Evolutionary conservation across 768 basidiomycete species (phyloP).

Genomic region (Chiua virens): DNA sequence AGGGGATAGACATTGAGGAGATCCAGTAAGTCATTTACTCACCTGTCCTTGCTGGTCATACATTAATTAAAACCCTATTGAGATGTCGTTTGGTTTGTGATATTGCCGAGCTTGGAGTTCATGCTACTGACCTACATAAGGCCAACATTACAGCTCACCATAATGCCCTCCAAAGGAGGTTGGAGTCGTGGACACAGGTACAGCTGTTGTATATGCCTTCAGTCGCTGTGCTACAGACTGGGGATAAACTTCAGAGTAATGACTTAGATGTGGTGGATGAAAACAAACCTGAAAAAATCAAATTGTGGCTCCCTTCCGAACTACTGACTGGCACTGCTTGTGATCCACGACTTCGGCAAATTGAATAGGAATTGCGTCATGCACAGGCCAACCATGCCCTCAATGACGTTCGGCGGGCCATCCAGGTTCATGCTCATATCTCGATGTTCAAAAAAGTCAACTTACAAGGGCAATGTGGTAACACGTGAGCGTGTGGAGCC

Average conservation of each 20-base stretch:
- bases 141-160: background rate
- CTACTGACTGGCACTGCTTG: background rate
- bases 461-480: background rate
- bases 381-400: constrained; percentile 1
- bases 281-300: background rate
- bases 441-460: background rate
- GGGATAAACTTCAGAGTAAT: too few species aligned
- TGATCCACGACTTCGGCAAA: background rate
- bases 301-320: background rate
- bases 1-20: background rate
- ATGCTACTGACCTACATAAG: background rate
- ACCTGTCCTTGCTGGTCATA: background rate
- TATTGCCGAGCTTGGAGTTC: background rate
- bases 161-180: background rate
- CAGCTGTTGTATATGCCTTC: too few species aligned
- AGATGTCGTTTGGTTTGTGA: background rate
- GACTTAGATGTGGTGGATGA: background rate
- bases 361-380: background rate
- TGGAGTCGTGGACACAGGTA: background rate
- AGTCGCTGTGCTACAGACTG: background rate
- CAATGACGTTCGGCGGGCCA: background rate
- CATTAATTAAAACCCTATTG: background rate
- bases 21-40: background rate
- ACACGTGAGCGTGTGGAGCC: background rate
- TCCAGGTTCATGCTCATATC: background rate